These are phyloP conservation scores for Magnaporthiopsis incrustans DNA, from an alignment of 2,329 filamentous ascomycete species.

Conservation along the genomic window DNA sequence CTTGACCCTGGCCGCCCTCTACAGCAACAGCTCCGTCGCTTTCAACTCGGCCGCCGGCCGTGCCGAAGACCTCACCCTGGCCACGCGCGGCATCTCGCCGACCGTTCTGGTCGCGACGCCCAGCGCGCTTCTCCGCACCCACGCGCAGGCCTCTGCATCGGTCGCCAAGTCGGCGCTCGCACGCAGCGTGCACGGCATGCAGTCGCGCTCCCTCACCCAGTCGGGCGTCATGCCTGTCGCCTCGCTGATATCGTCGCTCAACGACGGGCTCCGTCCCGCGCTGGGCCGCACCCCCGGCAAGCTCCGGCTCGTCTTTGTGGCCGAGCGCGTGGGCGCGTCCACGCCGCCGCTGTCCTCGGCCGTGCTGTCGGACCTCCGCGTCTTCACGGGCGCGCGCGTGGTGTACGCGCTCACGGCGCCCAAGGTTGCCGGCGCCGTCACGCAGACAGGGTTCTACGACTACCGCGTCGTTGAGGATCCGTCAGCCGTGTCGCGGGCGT, in stretches of 20 bases:
- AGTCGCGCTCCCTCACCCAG: conserved; percentile 59
- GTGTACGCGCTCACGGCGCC: conserved; percentile 78
- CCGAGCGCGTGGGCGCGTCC: conserved; percentile 59
- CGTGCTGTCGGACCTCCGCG: conserved; percentile 70
- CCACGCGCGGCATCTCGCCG: conserved; percentile 66
- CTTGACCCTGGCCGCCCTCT: conserved; percentile 75
- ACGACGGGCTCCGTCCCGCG: conserved; percentile 48
- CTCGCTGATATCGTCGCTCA: conserved; percentile 53
- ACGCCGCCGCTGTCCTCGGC: conserved; percentile 58
- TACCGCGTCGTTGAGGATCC: conserved; percentile 53
- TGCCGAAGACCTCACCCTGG: conserved; percentile 62
- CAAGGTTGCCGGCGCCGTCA: conserved; percentile 79
- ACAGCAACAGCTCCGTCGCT: conserved; percentile 74
- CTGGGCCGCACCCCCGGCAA: conserved; percentile 60
- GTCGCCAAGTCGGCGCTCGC: conserved; percentile 52
- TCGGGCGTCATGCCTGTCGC: conserved; percentile 67
- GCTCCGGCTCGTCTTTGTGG: conserved; percentile 72
- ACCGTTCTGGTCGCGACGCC: conserved; percentile 77
- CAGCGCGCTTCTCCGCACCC: conserved; percentile 60
- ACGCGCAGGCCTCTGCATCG: conserved; percentile 51
- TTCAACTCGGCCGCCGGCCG: conserved; percentile 80
- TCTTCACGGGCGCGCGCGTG: conserved; percentile 72
- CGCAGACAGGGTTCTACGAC: conserved; percentile 80
- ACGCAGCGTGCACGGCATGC: conserved; percentile 61
- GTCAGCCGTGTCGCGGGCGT: conserved; percentile 18